phyloP scores from a whole-genome alignment of 305 asterid genomes.

The Stenogyne calaminthoides region DNA sequence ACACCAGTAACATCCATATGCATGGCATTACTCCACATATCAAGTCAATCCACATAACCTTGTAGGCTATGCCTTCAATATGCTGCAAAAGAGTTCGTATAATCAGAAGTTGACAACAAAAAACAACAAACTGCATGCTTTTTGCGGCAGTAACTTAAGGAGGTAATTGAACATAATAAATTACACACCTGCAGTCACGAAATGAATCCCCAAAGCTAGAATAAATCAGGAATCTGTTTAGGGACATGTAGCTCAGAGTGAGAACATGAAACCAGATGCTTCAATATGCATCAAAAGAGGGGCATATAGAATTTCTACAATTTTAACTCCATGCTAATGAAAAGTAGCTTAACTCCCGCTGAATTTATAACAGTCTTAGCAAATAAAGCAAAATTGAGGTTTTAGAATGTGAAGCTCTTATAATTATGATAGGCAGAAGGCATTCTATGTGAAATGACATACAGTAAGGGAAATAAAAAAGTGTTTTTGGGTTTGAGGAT shows the following conservation, averaged over 20 bases:
- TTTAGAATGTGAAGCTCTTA: background rate
- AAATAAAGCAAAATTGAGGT: background rate
- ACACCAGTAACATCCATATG: slow-evolving; percentile 1
- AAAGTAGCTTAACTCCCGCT: background rate
- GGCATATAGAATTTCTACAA: background rate
- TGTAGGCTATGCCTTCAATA: slow-evolving; percentile 23
- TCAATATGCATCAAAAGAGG: background rate
- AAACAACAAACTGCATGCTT: background rate
- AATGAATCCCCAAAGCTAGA: slow-evolving; percentile 22
- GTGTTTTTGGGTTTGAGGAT: background rate
- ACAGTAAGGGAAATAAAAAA: background rate
- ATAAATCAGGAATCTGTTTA: slow-evolving; percentile 40
- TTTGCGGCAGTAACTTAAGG: background rate
- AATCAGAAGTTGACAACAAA: slow-evolving; percentile 22
- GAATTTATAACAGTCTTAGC: background rate
- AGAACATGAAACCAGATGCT: background rate
- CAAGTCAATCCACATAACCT: slow-evolving; percentile 27
- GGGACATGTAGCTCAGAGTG: slow-evolving; percentile 12
- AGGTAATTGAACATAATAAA: background rate
- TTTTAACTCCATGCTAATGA: background rate
- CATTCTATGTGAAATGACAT: background rate
- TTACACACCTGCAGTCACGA: slow-evolving; percentile 33
- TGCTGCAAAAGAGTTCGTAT: slow-evolving; percentile 33
- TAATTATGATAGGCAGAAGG: background rate
- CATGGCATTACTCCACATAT: slow-evolving; percentile 27